Percentiles rank a stretch among this genome's conserved stretches.
These are phyloP conservation scores for Aspergillus sp. DNA, from an alignment of 2,329 filamentous ascomycete species.

Conservation along the genomic window DNA sequence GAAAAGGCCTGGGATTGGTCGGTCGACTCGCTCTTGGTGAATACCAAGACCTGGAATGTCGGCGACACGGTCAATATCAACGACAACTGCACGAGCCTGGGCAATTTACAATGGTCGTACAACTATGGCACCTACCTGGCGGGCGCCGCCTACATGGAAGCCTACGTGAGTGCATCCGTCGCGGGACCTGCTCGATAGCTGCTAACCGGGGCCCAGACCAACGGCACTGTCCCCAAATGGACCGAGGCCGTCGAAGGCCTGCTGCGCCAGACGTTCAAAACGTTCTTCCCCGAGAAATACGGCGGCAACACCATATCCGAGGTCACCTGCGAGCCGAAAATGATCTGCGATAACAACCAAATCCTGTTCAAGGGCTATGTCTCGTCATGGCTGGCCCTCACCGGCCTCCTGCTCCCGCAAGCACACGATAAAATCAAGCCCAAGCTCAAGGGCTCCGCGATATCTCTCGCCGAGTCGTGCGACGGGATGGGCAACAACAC, in stretches of 20 bases:
- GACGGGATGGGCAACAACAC: conserved; percentile 49
- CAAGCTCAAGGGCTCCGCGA: conserved; percentile 48
- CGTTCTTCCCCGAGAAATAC: conserved; percentile 43
- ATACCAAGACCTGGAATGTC: conserved; percentile 49
- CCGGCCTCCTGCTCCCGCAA: conserved; percentile 54
- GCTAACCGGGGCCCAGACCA: conserved; percentile 24
- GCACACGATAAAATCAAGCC: conserved; percentile 48
- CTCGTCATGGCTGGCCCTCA: conserved; percentile 54
- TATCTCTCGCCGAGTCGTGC: conserved; percentile 54
- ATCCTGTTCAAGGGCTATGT: conserved; percentile 63
- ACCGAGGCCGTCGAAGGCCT: conserved; percentile 47
- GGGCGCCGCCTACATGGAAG: conserved; percentile 36
- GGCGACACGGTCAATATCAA: conserved; percentile 54
- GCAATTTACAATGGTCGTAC: conserved; percentile 58
- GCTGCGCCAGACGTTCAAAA: conserved; percentile 36
- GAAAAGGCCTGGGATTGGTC: conserved; percentile 56
- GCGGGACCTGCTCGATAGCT: background rate
- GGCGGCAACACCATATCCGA: conserved; percentile 52
- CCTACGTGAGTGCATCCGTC: conserved; percentile 38
- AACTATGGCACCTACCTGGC: conserved; percentile 51
- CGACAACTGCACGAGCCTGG: conserved; percentile 52
- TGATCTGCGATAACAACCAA: conserved; percentile 61
- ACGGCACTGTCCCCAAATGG: conserved; percentile 46
- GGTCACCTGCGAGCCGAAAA: conserved; percentile 52
- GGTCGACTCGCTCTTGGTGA: conserved; percentile 46